A percentile compares a stretch with the other conserved stretches of the same genome.
Conservation (phyloP, 768 basidiomycete genomes). For the Trametes meyenii region DNA sequence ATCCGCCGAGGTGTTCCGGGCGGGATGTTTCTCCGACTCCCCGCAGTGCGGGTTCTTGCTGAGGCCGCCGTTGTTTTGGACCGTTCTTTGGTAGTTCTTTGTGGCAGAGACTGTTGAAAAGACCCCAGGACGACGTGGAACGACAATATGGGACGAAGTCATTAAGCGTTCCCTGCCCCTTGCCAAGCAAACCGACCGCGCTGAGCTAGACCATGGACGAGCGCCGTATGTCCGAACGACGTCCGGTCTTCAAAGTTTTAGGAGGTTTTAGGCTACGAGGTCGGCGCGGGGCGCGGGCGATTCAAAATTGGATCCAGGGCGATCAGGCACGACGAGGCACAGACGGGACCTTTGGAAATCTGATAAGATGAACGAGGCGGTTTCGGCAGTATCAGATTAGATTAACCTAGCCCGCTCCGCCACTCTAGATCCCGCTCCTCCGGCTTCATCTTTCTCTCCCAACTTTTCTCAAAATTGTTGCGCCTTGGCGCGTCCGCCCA, state of each 20-base stretch:
- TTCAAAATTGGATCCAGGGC: neutral
- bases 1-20: too few species aligned
- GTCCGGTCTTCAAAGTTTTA: neutral
- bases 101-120: too few species aligned
- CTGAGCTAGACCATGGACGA: too few species aligned
- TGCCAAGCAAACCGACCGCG: too few species aligned
- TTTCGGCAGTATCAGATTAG: conserved; percentile 10
- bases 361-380: conserved; percentile 2
- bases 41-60: too few species aligned
- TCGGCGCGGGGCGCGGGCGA: neutral
- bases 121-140: too few species aligned
- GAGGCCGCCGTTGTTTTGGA: too few species aligned
- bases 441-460: neutral
- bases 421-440: neutral
- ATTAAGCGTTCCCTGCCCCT: too few species aligned
- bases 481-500: neutral
- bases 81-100: too few species aligned
- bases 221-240: too few species aligned
- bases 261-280: neutral
- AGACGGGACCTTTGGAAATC: neutral
- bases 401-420: neutral
- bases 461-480: neutral
- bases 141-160: too few species aligned
- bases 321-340: conserved; percentile 7
- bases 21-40: too few species aligned